phyloP scores from a whole-genome alignment of 441 rosid genomes.

The Jatropha multifida region DNA sequence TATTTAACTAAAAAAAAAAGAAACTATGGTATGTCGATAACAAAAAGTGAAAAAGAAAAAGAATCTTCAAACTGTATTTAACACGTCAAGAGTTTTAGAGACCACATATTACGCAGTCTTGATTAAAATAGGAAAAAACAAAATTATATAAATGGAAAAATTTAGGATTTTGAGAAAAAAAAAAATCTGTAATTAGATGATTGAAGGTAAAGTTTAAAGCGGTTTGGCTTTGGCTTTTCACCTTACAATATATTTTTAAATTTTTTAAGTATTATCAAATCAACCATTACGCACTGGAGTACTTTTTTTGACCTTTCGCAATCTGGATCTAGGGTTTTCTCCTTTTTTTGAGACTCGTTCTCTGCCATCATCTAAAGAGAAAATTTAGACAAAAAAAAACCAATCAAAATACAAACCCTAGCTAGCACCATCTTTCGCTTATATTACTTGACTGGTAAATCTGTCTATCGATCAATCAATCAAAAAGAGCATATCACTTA shows the following conservation, averaged over 20 bases:
- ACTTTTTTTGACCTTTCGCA: constrained; percentile 43
- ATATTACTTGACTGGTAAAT: constrained; percentile 15
- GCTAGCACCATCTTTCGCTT: constrained; percentile 3
- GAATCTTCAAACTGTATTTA: too few species aligned
- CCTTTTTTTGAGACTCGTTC: constrained; percentile 17
- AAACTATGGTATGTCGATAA: too few species aligned
- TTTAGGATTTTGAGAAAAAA: too few species aligned
- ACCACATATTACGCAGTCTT: neutral
- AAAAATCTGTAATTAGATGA: neutral
- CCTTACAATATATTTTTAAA: too few species aligned
- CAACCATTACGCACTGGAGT: constrained; percentile 10
- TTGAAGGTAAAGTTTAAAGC: too few species aligned
- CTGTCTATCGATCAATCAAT: constrained; percentile 11
- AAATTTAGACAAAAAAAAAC: neutral
- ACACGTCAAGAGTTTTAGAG: too few species aligned
- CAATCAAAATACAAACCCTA: constrained; percentile 20
- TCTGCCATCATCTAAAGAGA: constrained; percentile 17
- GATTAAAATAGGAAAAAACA: too few species aligned
- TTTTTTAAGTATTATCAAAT: neutral
- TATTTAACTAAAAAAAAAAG: too few species aligned
- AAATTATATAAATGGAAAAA: too few species aligned
- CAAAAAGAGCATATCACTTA: constrained; percentile 4
- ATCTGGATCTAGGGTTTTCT: constrained; percentile 67
- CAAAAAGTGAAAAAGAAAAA: too few species aligned
- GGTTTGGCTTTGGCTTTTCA: too few species aligned